Evolutionary conservation across 495 filamentous ascomycete species (phyloP).

Genomic region (Xylaria scruposa): DNA sequence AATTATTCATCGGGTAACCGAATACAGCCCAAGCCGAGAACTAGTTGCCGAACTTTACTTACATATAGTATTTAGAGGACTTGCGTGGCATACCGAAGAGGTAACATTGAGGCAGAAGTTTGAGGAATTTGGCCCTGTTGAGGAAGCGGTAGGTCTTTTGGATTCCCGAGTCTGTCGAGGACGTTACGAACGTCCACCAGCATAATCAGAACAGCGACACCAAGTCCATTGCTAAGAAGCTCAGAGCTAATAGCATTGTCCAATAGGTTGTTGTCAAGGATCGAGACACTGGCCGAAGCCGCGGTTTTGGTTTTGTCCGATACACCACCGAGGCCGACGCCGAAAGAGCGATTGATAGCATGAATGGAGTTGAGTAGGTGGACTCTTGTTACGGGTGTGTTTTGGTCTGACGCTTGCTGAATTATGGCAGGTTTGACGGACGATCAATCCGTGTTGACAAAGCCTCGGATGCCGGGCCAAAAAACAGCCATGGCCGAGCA

Average conservation of each 20-base stretch:
- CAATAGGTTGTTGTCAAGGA: slow-evolving; percentile 94
- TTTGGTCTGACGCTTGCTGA: background rate
- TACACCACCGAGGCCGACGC: slow-evolving; percentile 85
- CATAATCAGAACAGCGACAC: background rate
- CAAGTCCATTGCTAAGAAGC: background rate
- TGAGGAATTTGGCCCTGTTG: slow-evolving; percentile 83
- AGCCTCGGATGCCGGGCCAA: slow-evolving; percentile 78
- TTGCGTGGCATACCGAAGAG: slow-evolving; percentile 98
- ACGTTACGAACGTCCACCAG: background rate
- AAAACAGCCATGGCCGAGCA: slow-evolving; percentile 57
- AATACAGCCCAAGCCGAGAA: background rate
- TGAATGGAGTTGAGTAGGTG: slow-evolving; percentile 94
- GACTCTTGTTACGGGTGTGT: slow-evolving; percentile 19
- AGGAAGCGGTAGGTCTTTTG: slow-evolving; percentile 81
- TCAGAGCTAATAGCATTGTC: slow-evolving; percentile 32
- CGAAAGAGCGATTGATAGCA: slow-evolving; percentile 74
- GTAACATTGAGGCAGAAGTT: slow-evolving; percentile 81
- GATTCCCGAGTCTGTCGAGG: background rate
- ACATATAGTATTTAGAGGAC: slow-evolving; percentile 67
- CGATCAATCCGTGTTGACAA: slow-evolving; percentile 95
- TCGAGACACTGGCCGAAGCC: slow-evolving; percentile 92
- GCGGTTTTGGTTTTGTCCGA: slow-evolving; percentile 96
- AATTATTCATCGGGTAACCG: slow-evolving; percentile 88
- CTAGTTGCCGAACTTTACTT: slow-evolving; percentile 1
- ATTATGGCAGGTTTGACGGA: slow-evolving; percentile 81